Evolutionary conservation across 2,329 filamentous ascomycete species (phyloP).

Genomic region (Beauveria australis): DNA sequence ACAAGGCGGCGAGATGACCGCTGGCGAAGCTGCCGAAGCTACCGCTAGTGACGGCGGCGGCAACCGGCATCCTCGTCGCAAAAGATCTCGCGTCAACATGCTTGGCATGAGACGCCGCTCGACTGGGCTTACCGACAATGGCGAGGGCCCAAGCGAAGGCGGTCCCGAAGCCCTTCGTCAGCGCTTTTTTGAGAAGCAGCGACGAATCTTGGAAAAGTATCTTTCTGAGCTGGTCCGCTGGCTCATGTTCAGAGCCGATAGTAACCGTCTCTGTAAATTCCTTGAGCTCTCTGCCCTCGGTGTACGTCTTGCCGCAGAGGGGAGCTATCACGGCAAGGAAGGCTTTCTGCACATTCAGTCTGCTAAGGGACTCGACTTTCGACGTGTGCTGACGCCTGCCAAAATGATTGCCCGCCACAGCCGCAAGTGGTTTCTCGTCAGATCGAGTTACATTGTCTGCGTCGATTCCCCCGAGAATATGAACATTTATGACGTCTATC

Average conservation of each 20-base stretch:
- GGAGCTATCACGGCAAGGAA: conserved; percentile 96
- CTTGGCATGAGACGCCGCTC: conserved; percentile 46
- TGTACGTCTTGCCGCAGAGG: conserved; percentile 86
- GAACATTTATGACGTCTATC: conserved; percentile 96
- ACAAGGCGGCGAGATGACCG: conserved; percentile 39
- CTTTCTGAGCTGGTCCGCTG: conserved; percentile 90
- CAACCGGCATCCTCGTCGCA: conserved; percentile 28
- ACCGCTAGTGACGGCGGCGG: conserved; percentile 27
- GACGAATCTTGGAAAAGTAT: conserved; percentile 80
- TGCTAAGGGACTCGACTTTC: conserved; percentile 78
- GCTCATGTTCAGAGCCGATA: conserved; percentile 93
- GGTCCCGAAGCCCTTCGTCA: conserved; percentile 42
- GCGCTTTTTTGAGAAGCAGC: conserved; percentile 72
- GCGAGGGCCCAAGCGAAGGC: conserved; percentile 32
- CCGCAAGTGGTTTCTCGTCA: conserved; percentile 96
- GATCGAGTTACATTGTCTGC: conserved; percentile 94
- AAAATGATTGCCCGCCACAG: conserved; percentile 76
- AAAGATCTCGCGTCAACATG: conserved; percentile 45
- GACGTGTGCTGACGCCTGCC: conserved; percentile 68
- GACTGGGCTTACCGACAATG: conserved; percentile 38
- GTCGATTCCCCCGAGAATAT: conserved; percentile 98
- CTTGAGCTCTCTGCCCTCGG: conserved; percentile 90
- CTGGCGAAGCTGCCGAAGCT: conserved; percentile 55
- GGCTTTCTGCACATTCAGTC: conserved; percentile 89
- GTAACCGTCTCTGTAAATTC: conserved; percentile 92